Evolutionary conservation across 2,329 filamentous ascomycete genomes (phyloP).

Genomic region (Talaromyces sp.): DNA sequence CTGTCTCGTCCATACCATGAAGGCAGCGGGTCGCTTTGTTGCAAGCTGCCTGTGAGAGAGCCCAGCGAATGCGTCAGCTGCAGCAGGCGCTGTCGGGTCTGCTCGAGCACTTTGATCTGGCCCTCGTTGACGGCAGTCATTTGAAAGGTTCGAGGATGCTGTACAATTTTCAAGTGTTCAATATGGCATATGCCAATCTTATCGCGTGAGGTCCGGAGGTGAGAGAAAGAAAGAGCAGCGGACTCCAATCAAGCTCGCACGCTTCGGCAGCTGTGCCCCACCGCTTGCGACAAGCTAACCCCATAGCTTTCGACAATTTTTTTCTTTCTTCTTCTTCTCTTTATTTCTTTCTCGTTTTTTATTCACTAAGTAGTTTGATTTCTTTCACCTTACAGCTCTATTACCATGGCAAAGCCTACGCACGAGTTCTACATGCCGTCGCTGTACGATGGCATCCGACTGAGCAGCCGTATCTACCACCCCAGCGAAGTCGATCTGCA

Average conservation of each 20-base stretch:
- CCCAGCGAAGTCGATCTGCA: constrained; percentile 15
- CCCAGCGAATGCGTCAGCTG: constrained; percentile 64
- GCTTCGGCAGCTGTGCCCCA: background rate
- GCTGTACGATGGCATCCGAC: constrained; percentile 65
- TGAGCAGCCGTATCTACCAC: constrained; percentile 81
- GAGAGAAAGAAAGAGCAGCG: background rate
- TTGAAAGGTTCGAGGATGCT: background rate
- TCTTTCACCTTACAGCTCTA: background rate
- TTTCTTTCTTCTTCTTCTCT: background rate
- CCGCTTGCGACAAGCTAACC: background rate
- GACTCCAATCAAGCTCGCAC: constrained; percentile 8
- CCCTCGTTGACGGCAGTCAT: constrained; percentile 36
- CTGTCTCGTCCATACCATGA: constrained; percentile 48
- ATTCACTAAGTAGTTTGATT: background rate
- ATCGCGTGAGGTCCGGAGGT: background rate
- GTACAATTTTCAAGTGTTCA: background rate
- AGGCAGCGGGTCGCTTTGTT: constrained; percentile 60
- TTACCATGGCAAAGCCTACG: constrained; percentile 17
- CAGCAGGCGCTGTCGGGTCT: constrained; percentile 61
- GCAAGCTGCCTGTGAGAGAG: constrained; percentile 57
- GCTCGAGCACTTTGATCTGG: constrained; percentile 60
- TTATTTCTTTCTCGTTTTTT: background rate
- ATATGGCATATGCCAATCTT: background rate
- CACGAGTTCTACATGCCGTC: constrained; percentile 74
- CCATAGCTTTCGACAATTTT: background rate